phyloP scores from a whole-genome alignment of 2,329 filamentous ascomycete genomes.

The Xylaria sp. region DNA sequence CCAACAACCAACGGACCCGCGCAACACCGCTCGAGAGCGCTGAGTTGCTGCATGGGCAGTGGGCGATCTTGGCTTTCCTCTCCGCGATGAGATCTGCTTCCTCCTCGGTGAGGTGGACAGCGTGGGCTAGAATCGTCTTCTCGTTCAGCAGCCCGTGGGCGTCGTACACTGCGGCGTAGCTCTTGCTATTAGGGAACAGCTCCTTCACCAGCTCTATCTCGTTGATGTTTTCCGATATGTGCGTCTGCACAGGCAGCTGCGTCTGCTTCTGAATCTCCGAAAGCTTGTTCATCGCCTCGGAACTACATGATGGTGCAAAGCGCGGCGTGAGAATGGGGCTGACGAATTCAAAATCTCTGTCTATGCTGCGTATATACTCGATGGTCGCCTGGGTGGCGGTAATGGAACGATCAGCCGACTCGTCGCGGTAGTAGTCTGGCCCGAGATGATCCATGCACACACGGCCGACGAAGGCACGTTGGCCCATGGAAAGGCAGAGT shows the following conservation, averaged over 20 bases:
- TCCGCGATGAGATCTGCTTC: slow-evolving; percentile 70
- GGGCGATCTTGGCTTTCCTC: slow-evolving; percentile 71
- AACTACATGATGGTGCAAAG: slow-evolving; percentile 69
- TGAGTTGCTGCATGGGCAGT: slow-evolving; percentile 88
- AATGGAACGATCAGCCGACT: slow-evolving; percentile 63
- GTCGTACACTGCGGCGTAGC: slow-evolving; percentile 84
- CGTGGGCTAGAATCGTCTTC: slow-evolving; percentile 84
- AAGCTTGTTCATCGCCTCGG: slow-evolving; percentile 65
- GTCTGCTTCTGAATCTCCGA: slow-evolving; percentile 68
- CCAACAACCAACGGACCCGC: slow-evolving; percentile 74
- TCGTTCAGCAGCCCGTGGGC: slow-evolving; percentile 68
- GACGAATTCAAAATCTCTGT: slow-evolving; percentile 69
- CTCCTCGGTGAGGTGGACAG: slow-evolving; percentile 71
- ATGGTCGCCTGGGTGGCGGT: slow-evolving; percentile 64
- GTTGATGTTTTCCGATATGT: slow-evolving; percentile 80
- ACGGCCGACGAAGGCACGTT: slow-evolving; percentile 88
- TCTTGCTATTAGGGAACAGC: slow-evolving; percentile 67
- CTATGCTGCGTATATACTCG: slow-evolving; percentile 68
- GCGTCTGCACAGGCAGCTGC: slow-evolving; percentile 79
- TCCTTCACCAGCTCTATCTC: slow-evolving; percentile 75
- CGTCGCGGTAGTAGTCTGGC: slow-evolving; percentile 82
- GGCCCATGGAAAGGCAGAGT: slow-evolving; percentile 78
- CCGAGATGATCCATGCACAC: slow-evolving; percentile 91
- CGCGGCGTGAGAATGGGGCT: slow-evolving; percentile 79
- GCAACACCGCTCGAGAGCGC: slow-evolving; percentile 81